phyloP scores from a whole-genome alignment of 768 basidiomycete genomes.

The Leccinum broughii region DNA sequence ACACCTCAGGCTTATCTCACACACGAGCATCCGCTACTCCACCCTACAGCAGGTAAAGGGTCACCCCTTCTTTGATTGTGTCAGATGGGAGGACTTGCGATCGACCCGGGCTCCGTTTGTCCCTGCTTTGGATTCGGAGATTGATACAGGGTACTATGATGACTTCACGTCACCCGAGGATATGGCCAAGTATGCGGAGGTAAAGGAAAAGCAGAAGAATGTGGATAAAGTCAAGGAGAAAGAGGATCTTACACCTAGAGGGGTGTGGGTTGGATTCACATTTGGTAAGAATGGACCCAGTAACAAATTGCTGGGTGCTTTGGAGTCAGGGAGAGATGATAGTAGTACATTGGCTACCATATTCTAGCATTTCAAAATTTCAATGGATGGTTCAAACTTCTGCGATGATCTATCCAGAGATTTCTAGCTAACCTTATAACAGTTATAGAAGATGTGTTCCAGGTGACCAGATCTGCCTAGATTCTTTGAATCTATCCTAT shows the following conservation, averaged over 20 bases:
- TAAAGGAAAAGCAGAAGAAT: conserved; percentile 94
- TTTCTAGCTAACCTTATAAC: too few relatives aligned
- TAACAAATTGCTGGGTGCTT: conserved; percentile 26
- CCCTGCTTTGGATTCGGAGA: conserved; percentile 89
- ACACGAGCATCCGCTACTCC: conserved; percentile 76
- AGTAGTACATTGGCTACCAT: conserved; percentile 56
- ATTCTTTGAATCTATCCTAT: too few relatives aligned
- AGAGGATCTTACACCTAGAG: conserved; percentile 67
- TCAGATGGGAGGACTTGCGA: conserved; percentile 81
- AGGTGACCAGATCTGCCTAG: too few relatives aligned
- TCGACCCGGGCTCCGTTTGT: conserved; percentile 83
- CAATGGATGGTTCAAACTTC: too few relatives aligned
- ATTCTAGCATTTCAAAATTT: conserved; percentile 38
- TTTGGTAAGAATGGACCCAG: conserved; percentile 87
- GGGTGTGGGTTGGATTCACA: conserved; percentile 91
- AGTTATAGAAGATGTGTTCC: too few relatives aligned
- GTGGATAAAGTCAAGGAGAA: conserved; percentile 92
- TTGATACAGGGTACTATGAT: conserved; percentile 95
- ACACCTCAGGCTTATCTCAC: conserved; percentile 73
- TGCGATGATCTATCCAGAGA: too few relatives aligned
- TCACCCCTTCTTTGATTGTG: conserved; percentile 81
- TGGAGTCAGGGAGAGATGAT: conserved; percentile 45
- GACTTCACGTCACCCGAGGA: conserved; percentile 87
- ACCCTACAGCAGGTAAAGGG: conserved; percentile 69
- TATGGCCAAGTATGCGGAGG: conserved; percentile 99